Evolutionary conservation across 305 asterid species (phyloP).

Genomic region (Stenogyne calaminthoides): DNA sequence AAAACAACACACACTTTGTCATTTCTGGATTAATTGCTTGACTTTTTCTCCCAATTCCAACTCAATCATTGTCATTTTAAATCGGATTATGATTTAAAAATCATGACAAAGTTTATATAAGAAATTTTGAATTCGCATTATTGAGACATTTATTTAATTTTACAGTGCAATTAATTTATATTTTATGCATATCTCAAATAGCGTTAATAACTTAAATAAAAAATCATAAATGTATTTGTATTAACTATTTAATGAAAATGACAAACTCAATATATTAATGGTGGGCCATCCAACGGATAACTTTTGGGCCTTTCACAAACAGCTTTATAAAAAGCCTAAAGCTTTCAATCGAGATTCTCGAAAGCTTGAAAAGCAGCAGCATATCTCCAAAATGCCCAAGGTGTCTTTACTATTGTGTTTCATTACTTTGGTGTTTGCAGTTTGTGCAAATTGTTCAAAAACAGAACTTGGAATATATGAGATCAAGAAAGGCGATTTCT

Average conservation of each 20-base stretch:
- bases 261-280: too few species aligned
- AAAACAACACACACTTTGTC: too few species aligned
- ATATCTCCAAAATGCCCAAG: slow-evolving; percentile 23
- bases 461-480: slow-evolving; percentile 39
- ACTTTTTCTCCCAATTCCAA: slow-evolving; percentile 23
- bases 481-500: slow-evolving; percentile 48
- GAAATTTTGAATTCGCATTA: too few species aligned
- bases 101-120: too few species aligned
- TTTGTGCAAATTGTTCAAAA: slow-evolving; percentile 21
- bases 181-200: too few species aligned
- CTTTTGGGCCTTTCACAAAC: not conserved
- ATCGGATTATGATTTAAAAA: not conserved
- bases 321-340: not conserved
- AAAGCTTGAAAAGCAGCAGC: not conserved
- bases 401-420: slow-evolving; percentile 20
- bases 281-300: slow-evolving; percentile 5
- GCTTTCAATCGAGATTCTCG: not conserved
- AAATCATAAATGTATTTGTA: not conserved
- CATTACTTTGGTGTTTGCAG: slow-evolving; percentile 24
- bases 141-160: too few species aligned
- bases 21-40: not conserved
- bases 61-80: slow-evolving; percentile 23
- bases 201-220: too few species aligned
- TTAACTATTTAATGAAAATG: too few species aligned
- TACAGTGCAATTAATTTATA: too few species aligned